Percentiles rank a stretch among this genome's conserved stretches.
Evolutionary conservation across 2,329 filamentous ascomycete species (phyloP).

Genomic region (Metarhizium rileyi): DNA sequence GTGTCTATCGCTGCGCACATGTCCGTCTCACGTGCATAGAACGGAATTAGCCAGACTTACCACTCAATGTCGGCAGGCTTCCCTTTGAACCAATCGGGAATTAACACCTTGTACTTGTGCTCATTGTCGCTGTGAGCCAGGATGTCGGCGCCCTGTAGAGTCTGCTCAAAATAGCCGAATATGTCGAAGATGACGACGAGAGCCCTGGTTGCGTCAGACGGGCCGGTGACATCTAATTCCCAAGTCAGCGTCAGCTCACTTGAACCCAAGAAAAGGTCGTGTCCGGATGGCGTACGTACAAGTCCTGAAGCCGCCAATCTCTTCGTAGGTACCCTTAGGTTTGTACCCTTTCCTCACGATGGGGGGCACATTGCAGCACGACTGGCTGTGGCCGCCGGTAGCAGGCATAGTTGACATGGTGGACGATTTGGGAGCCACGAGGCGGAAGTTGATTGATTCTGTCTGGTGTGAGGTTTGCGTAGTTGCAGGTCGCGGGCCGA

Average conservation of each 20-base stretch:
- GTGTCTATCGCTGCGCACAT: background rate
- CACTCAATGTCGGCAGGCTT: constrained; percentile 48
- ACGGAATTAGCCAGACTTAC: too few relatives aligned
- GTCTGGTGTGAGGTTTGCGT: background rate
- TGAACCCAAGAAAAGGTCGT: background rate
- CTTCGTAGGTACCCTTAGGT: constrained; percentile 45
- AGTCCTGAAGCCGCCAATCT: constrained; percentile 45
- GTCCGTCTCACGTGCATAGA: background rate
- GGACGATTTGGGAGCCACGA: constrained; percentile 18
- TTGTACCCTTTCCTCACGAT: constrained; percentile 46
- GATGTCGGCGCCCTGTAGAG: constrained; percentile 61
- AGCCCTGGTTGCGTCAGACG: constrained; percentile 42
- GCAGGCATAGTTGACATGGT: constrained; percentile 41
- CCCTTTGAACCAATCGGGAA: constrained; percentile 86
- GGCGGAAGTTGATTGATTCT: background rate
- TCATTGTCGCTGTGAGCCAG: constrained; percentile 44
- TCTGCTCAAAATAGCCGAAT: constrained; percentile 62
- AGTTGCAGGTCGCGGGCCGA: background rate
- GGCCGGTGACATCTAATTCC: constrained; percentile 34
- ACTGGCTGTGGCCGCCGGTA: constrained; percentile 42
- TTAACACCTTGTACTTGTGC: constrained; percentile 73
- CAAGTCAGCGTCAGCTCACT: background rate
- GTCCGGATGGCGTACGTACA: constrained; percentile 19
- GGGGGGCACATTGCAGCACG: constrained; percentile 50
- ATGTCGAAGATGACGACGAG: constrained; percentile 57